Conservation (phyloP, 129 eudicot species). For the sunflower (Helianthus annuus) region DNA sequence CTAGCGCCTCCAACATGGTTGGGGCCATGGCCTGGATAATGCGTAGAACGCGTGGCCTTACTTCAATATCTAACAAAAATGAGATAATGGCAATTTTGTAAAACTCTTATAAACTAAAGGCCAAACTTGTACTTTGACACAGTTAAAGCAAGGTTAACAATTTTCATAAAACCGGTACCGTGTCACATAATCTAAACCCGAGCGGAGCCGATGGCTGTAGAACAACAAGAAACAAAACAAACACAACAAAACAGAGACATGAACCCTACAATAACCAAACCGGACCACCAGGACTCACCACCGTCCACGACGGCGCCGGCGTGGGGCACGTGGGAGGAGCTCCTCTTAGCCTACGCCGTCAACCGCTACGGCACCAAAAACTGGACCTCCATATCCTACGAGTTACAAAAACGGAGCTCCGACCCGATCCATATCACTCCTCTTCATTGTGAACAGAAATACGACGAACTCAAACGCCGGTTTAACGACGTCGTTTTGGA, state of each 20-base stretch:
- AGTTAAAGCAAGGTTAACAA: conserved; percentile 25
- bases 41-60: too few species aligned
- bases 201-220: conserved; percentile 34
- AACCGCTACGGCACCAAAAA: conserved; percentile 71
- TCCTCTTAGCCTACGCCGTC: conserved; percentile 82
- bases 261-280: conserved; percentile 27
- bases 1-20: too few species aligned
- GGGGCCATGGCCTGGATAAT: too few species aligned
- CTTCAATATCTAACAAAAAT: background rate
- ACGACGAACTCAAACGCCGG: conserved; percentile 64
- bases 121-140: conserved; percentile 12
- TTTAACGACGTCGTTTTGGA: conserved; percentile 31
- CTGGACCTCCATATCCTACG: conserved; percentile 75
- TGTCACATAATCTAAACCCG: conserved; percentile 32
- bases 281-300: conserved; percentile 20
- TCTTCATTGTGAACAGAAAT: conserved; percentile 50
- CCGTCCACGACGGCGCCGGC: conserved; percentile 12
- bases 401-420: conserved; percentile 48
- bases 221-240: conserved; percentile 1
- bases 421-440: conserved; percentile 40
- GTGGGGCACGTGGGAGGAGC: conserved; percentile 97
- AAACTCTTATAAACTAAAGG: conserved; percentile 1
- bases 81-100: background rate
- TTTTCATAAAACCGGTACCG: conserved; percentile 35
- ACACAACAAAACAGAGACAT: background rate